Evolutionary conservation across 108 stramenopile species (phyloP).

Genomic region (Poteriospumella lacustris): DNA sequence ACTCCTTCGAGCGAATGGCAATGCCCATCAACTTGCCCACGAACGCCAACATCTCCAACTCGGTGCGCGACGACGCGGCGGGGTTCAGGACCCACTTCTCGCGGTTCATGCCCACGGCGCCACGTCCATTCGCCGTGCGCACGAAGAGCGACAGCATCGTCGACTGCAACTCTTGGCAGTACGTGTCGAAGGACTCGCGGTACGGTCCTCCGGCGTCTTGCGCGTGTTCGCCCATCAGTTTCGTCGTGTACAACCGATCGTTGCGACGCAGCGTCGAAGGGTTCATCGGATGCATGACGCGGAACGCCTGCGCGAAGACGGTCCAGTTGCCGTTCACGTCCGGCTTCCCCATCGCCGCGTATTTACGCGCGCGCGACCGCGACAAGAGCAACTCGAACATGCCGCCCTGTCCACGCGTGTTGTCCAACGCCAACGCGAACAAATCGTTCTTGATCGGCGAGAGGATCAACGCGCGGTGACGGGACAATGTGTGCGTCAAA

Average conservation of each 20-base stretch:
- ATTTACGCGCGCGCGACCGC: slow-evolving; percentile 38
- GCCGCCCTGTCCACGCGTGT: slow-evolving; percentile 23
- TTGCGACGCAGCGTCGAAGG: slow-evolving; percentile 37
- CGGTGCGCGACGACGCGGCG: slow-evolving; percentile 37
- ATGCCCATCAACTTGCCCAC: slow-evolving; percentile 61
- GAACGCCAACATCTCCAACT: slow-evolving; percentile 56
- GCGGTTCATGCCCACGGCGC: slow-evolving; percentile 50
- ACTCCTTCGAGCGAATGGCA: slow-evolving; percentile 44
- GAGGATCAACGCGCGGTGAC: slow-evolving; percentile 41
- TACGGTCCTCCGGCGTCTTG: slow-evolving; percentile 59
- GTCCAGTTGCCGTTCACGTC: slow-evolving; percentile 46
- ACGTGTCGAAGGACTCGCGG: slow-evolving; percentile 52
- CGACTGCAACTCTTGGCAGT: slow-evolving; percentile 48
- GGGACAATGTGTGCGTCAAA: slow-evolving; percentile 32
- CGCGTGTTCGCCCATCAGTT: slow-evolving; percentile 50
- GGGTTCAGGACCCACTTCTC: slow-evolving; percentile 55
- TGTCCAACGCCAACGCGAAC: slow-evolving; percentile 24
- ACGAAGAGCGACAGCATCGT: slow-evolving; percentile 50
- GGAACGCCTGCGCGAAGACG: slow-evolving; percentile 54
- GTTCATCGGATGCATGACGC: slow-evolving; percentile 49
- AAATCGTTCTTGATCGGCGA: slow-evolving; percentile 38
- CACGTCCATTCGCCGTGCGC: slow-evolving; percentile 46
- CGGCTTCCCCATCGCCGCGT: slow-evolving; percentile 27
- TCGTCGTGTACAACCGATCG: slow-evolving; percentile 47
- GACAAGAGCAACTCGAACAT: slow-evolving; percentile 42